Evolutionary conservation across 352 stramenopile species (phyloP).

Genomic region (Pythium guiyangense): DNA sequence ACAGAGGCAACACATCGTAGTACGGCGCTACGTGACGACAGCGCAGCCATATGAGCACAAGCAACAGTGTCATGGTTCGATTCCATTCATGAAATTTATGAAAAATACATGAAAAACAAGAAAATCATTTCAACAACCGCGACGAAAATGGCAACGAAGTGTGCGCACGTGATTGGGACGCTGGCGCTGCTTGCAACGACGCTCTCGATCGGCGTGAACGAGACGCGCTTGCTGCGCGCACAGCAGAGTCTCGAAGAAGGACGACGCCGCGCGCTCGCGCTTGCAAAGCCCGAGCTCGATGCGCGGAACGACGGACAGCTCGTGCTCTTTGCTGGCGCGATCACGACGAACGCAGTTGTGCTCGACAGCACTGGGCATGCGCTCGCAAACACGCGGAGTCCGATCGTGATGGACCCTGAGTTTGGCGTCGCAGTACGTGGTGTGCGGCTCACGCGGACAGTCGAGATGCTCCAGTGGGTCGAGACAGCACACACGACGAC

Average conservation of each 20-base stretch:
- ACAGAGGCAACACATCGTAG: too few relatives aligned
- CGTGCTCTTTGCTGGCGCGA: constrained; percentile 44
- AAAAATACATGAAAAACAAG: background rate
- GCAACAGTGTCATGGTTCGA: too few relatives aligned
- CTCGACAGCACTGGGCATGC: constrained; percentile 15
- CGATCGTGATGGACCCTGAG: constrained; percentile 50
- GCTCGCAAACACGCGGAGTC: constrained; percentile 21
- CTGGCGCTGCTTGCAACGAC: constrained; percentile 43
- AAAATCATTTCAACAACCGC: background rate
- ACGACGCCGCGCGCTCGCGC: constrained; percentile 19
- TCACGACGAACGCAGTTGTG: constrained; percentile 27
- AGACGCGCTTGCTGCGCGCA: constrained; percentile 45
- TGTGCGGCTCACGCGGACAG: constrained; percentile 50
- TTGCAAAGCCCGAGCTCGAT: constrained; percentile 19
- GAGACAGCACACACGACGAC: constrained; percentile 58
- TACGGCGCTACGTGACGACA: background rate
- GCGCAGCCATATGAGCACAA: background rate
- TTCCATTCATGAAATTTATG: background rate
- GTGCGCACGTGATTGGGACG: constrained; percentile 34
- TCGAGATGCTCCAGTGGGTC: constrained; percentile 85
- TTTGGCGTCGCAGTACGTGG: constrained; percentile 66
- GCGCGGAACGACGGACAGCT: constrained; percentile 23
- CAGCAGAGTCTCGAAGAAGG: constrained; percentile 50
- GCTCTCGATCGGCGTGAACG: constrained; percentile 45
- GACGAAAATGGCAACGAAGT: constrained; percentile 22